phyloP scores from a whole-genome alignment of 176 grass and related monocot genomes.

The Thinopyrum elongatum region DNA sequence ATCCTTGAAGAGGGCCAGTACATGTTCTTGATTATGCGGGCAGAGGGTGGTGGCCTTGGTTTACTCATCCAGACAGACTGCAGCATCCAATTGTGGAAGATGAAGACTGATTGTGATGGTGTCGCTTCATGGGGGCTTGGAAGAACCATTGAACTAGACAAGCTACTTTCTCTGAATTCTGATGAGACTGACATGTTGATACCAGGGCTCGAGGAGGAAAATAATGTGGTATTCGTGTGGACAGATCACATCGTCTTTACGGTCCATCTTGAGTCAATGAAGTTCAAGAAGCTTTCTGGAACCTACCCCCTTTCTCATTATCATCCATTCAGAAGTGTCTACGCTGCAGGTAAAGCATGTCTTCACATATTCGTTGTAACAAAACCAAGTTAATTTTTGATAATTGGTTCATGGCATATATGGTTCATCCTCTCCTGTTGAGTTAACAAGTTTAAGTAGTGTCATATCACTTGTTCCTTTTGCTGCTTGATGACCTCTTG shows the following conservation, averaged over 20 bases:
- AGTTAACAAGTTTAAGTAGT: neutral
- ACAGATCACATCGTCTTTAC: too few species aligned
- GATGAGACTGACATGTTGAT: too few species aligned
- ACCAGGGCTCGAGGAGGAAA: too few species aligned
- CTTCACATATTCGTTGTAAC: neutral
- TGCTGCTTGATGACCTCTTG: neutral
- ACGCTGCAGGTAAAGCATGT: neutral
- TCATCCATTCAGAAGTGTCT: neutral
- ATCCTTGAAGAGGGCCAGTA: neutral
- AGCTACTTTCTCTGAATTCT: neutral
- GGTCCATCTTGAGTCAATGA: too few species aligned
- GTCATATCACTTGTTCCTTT: neutral
- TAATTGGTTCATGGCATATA: neutral
- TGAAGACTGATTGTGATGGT: neutral
- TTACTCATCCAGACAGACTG: neutral
- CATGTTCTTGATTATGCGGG: neutral
- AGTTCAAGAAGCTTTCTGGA: neutral
- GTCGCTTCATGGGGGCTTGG: neutral
- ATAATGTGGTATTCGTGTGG: too few species aligned
- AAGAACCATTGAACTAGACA: neutral
- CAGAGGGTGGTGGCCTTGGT: neutral
- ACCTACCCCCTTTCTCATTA: neutral
- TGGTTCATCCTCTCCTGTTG: neutral
- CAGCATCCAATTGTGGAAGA: neutral
- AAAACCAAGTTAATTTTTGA: neutral